phyloP scores from a whole-genome alignment of 2,329 filamentous ascomycete species.

The Epichloe festucae region DNA sequence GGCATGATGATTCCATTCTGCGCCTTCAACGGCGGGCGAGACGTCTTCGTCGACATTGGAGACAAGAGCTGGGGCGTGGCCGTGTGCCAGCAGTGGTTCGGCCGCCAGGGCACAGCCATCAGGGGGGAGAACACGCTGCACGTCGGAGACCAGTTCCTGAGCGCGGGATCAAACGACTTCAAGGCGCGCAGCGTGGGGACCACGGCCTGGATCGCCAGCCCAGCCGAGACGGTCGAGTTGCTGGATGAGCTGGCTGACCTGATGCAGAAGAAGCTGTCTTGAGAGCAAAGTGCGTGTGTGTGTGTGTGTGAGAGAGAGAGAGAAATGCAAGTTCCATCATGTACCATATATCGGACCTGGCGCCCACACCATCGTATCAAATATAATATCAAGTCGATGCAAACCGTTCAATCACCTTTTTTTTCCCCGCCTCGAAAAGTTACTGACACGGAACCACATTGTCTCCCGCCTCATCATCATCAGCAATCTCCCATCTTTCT shows the following conservation, averaged over 20 bases:
- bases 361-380: too few relatives aligned
- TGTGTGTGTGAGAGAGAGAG: too few relatives aligned
- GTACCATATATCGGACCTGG: too few relatives aligned
- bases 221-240: slow-evolving; percentile 76
- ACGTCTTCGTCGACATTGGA: slow-evolving; percentile 97
- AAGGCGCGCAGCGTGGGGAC: slow-evolving; percentile 85
- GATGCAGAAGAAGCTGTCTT: slow-evolving; percentile 18
- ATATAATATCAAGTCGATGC: too few relatives aligned
- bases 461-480: too few relatives aligned
- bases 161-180: slow-evolving; percentile 92
- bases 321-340: too few relatives aligned
- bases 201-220: slow-evolving; percentile 93
- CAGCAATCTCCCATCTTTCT: too few relatives aligned
- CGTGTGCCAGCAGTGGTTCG: slow-evolving; percentile 85
- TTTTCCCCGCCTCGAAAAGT: too few relatives aligned
- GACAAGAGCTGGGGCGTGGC: slow-evolving; percentile 95
- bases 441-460: too few relatives aligned
- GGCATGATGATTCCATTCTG: slow-evolving; percentile 63
- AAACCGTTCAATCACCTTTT: too few relatives aligned
- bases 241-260: slow-evolving; percentile 66
- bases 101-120: slow-evolving; percentile 37
- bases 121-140: slow-evolving; percentile 72
- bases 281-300: not conserved
- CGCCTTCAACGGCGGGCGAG: slow-evolving; percentile 94
- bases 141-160: slow-evolving; percentile 93